Conservation (phyloP, 2,329 filamentous ascomycete genomes). For the Coniochaeta sp. region DNA sequence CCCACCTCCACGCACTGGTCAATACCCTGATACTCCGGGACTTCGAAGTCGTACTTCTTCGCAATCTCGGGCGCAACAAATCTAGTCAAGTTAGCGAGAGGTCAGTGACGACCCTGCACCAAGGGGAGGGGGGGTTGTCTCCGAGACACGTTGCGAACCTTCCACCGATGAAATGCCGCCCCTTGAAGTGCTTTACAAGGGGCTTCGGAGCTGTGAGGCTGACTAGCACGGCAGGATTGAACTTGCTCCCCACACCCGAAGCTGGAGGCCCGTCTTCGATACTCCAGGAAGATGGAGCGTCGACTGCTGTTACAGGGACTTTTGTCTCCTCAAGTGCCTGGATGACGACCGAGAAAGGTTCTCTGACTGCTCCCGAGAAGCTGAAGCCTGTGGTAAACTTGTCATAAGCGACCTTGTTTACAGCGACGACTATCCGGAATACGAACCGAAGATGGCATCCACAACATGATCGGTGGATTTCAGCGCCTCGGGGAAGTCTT, state of each 20-base stretch:
- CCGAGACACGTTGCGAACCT: conserved; percentile 40
- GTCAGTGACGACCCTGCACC: conserved; percentile 14
- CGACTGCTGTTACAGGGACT: conserved; percentile 77
- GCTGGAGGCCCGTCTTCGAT: conserved; percentile 79
- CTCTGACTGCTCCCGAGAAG: conserved; percentile 86
- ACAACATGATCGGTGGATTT: conserved; percentile 70
- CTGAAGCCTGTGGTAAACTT: conserved; percentile 60
- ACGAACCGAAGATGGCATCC: conserved; percentile 83
- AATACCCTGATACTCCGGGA: conserved; percentile 76
- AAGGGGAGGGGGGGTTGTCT: neutral
- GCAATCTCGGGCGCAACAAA: conserved; percentile 76
- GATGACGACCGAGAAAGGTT: conserved; percentile 82
- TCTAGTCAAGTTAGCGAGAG: conserved; percentile 29
- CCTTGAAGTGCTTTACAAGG: conserved; percentile 73
- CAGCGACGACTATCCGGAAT: neutral
- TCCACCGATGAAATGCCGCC: conserved; percentile 87
- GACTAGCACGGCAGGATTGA: conserved; percentile 73
- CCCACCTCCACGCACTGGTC: conserved; percentile 83
- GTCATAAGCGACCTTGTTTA: conserved; percentile 4
- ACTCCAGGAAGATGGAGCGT: conserved; percentile 91
- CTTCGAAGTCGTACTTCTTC: conserved; percentile 76
- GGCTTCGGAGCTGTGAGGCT: conserved; percentile 93
- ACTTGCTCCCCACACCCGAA: conserved; percentile 69
- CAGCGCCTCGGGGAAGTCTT: conserved; percentile 67
- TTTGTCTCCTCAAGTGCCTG: conserved; percentile 64